Evolutionary conservation across 208 protist species (phyloP).

Genomic region (Leishmania gerbilli): DNA sequence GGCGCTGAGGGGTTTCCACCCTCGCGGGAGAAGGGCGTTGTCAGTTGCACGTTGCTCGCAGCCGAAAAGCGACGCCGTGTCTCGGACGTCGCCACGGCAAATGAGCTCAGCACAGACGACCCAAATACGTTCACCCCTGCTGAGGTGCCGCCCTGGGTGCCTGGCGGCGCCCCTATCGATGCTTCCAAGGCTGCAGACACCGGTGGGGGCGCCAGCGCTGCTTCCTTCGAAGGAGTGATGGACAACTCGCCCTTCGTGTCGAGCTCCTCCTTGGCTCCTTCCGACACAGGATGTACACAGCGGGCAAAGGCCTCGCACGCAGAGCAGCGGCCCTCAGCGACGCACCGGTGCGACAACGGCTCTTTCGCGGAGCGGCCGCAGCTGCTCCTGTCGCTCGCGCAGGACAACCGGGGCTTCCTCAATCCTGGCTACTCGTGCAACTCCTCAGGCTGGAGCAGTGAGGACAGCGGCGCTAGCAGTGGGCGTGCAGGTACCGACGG

Average conservation of each 20-base stretch:
- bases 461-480: conserved; percentile 4
- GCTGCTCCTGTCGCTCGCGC: not conserved
- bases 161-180: not conserved
- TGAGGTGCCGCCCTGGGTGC: not conserved
- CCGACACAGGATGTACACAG: not conserved
- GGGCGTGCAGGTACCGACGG: not conserved
- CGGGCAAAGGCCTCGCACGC: not conserved
- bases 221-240: not conserved
- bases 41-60: not conserved
- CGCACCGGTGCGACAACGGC: not conserved
- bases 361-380: not conserved
- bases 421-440: conserved; percentile 17
- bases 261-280: conserved; percentile 4
- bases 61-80: no score
- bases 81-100: not conserved
- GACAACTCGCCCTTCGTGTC: not conserved
- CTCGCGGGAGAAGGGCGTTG: not conserved
- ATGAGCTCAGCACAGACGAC: not conserved
- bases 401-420: conserved; percentile 29
- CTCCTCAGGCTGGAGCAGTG: not conserved
- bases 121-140: not conserved
- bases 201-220: not conserved
- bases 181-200: not conserved
- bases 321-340: not conserved
- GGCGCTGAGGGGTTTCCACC: not conserved